phyloP scores from a whole-genome alignment of 371 early-diverging fungal species.

The Mucor sp. region DNA sequence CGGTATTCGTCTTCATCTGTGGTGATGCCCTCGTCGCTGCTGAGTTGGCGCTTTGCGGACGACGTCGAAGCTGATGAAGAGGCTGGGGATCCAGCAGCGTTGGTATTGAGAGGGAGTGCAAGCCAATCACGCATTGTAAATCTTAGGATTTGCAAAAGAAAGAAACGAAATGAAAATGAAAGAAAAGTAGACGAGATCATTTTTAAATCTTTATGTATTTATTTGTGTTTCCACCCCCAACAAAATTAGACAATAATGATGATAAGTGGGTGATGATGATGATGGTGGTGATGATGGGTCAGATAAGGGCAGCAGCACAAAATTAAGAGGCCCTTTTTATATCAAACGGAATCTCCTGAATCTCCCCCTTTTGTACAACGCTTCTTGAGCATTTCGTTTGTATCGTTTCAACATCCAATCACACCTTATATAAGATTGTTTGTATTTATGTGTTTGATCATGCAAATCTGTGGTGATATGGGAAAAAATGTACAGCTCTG shows the following conservation, averaged over 20 bases:
- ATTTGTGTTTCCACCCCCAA: conserved; percentile 2
- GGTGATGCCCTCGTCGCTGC: background rate
- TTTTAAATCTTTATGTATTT: background rate
- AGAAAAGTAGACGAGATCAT: conserved; percentile 18
- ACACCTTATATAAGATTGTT: background rate
- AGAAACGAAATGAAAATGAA: conserved; percentile 22
- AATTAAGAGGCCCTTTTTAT: conserved; percentile 6
- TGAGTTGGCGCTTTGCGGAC: background rate
- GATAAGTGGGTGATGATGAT: background rate
- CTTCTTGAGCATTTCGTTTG: background rate
- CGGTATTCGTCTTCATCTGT: conserved; percentile 3
- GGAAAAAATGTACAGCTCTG: background rate
- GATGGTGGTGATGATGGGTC: background rate
- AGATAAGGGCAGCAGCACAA: background rate
- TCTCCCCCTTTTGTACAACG: background rate
- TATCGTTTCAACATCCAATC: conserved; percentile 2
- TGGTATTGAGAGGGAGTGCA: conserved; percentile 14
- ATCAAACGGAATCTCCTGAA: background rate
- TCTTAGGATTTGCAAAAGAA: conserved; percentile 22
- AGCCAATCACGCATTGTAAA: conserved; percentile 30
- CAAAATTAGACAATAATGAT: background rate
- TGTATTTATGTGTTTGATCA: background rate
- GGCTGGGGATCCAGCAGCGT: background rate
- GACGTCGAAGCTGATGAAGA: background rate
- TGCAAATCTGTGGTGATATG: background rate